phyloP scores from a whole-genome alignment of 345 rosid species.

The Lepidium africanum region DNA sequence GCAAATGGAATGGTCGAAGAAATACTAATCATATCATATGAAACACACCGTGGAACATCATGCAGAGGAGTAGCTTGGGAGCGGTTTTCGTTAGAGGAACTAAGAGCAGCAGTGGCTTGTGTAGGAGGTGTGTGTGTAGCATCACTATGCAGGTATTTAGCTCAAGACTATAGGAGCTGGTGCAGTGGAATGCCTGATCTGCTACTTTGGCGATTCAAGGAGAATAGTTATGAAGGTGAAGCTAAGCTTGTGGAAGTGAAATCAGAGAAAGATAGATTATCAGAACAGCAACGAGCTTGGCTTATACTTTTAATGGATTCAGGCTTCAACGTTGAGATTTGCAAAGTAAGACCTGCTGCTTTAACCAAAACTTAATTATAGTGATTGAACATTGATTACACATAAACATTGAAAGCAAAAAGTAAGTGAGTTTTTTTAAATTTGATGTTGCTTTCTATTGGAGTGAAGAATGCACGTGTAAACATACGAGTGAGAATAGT shows the following conservation, averaged over 20 bases:
- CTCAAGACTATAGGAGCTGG: constrained; percentile 86
- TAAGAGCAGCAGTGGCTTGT: constrained; percentile 81
- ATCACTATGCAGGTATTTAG: constrained; percentile 57
- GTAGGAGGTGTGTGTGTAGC: constrained; percentile 71
- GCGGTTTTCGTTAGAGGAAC: constrained; percentile 54
- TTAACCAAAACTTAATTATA: background rate
- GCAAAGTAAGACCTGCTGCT: constrained; percentile 51
- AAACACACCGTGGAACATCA: constrained; percentile 53
- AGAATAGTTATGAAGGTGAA: constrained; percentile 62
- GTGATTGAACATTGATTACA: background rate
- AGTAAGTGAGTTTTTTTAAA: background rate
- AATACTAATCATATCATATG: constrained; percentile 72
- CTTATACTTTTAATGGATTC: constrained; percentile 70
- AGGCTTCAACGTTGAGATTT: constrained; percentile 76
- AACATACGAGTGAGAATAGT: background rate
- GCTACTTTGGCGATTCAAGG: constrained; percentile 78
- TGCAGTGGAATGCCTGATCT: constrained; percentile 98
- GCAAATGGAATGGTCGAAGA: constrained; percentile 76
- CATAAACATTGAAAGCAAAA: background rate
- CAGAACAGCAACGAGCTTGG: constrained; percentile 94
- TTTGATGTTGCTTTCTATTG: background rate
- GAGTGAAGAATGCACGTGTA: background rate
- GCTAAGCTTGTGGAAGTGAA: constrained; percentile 97
- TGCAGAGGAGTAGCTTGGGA: constrained; percentile 86
- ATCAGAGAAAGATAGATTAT: constrained; percentile 73